phyloP scores from a whole-genome alignment of 192 early-diverging fungal genomes.

The Geranomyces variabilis region DNA sequence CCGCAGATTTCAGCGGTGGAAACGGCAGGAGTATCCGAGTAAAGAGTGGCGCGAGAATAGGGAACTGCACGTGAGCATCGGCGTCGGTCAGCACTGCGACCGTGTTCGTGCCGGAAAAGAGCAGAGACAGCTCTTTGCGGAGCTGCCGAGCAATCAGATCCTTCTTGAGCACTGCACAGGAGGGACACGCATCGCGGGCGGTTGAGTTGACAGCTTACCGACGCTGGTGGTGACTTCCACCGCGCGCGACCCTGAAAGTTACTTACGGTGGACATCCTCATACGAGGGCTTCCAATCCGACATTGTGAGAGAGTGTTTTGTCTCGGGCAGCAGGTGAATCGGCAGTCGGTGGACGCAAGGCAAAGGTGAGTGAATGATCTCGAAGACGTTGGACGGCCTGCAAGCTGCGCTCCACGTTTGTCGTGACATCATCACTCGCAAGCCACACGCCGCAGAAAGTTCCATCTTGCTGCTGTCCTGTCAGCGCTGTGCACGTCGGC shows the following conservation, averaged over 20 bases:
- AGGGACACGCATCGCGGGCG: not conserved
- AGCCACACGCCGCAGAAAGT: no score
- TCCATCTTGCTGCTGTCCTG: no score
- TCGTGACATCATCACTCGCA: no score
- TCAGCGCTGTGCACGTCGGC: no score
- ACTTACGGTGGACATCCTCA: constrained; percentile 1
- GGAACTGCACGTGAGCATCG: not conserved
- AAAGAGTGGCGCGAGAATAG: constrained; percentile 29
- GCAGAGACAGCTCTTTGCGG: constrained; percentile 22
- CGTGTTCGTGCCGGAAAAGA: not conserved
- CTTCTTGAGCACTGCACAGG: constrained; percentile 29
- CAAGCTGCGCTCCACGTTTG: no score
- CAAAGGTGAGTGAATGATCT: no score
- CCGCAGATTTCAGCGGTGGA: constrained; percentile 20
- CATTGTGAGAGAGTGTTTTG: no score
- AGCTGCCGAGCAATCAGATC: constrained; percentile 29
- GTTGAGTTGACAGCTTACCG: not conserved
- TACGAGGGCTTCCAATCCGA: not conserved
- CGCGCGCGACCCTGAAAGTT: not conserved
- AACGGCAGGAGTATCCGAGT: constrained; percentile 22
- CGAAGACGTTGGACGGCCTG: no score
- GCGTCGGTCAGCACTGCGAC: constrained; percentile 14
- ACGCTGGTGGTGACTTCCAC: not conserved
- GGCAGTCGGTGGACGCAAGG: no score
- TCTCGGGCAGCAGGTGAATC: no score